Evolutionary conservation across 495 filamentous ascomycete species (phyloP), one percentile per base, ranked within the genome.

Genomic region (Tuber umbilicatum): DNA sequence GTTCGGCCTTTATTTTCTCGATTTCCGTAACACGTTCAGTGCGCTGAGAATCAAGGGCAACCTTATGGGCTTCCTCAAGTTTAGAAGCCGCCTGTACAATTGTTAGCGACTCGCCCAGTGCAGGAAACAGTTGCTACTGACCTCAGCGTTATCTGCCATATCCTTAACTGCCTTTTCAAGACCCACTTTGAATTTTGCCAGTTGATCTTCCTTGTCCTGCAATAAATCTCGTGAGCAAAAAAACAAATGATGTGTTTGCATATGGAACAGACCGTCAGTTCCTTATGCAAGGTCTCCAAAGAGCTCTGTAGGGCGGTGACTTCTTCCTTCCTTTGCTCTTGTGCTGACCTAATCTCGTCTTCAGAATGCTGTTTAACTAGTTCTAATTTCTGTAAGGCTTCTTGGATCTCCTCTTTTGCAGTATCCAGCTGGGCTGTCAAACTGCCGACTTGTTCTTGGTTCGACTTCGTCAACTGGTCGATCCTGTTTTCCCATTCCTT

Each of bases 361-460:
- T 39, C 39, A 23, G 68, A 77, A 69, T 73, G 76, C n/a, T 55
- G 69, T 35, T 75, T 79, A 35, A 69, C 43, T 10, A 27, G 38
- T 74, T 76, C 68, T 2, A 80, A 47, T 27, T 40, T 41, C 72
- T 84, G 74, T 72, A 83, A 84, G 21, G 86, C 81, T 45, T 85
- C 83, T 4, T 76, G 74, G 35, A 86, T 83, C 68, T 86, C 81
- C 45, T 84, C 78, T 10, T 85, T 83, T 73, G 86, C 86, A 67
- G 83, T 82, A 14, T 83, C 83, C 23, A 86, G 68, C 71, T 81
- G 47, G 68, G 39, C 45, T 67, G 43, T 74, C 69, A 79, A 60
- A 1, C 37, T 70, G 68, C 72, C 68, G 73, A 79, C 64, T 38
- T 78, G 77, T 41, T 78, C 76, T 40, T 78, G 75, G 39, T 78